These are phyloP conservation scores for Pseudopyricularia cyperi DNA, from an alignment of 2,329 filamentous ascomycete species.

Conservation along the genomic window DNA sequence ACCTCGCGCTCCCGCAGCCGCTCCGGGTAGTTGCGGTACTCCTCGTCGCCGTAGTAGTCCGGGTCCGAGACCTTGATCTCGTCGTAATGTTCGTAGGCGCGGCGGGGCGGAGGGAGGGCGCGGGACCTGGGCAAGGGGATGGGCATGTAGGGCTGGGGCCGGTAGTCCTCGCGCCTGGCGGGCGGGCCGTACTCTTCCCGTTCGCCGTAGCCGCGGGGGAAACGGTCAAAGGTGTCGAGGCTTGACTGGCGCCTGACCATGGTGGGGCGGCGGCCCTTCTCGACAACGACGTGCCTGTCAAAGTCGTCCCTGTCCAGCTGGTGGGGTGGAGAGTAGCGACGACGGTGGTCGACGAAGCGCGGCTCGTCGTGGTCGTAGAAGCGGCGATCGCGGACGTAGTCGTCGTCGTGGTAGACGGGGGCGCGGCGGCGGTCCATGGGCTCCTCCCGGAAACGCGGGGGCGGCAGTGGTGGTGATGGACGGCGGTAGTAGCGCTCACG, in stretches of 20 bases:
- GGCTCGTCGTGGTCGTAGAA: slow-evolving; percentile 40
- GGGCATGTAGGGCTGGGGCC: slow-evolving; percentile 38
- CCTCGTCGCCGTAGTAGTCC: slow-evolving; percentile 58
- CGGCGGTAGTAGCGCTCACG: slow-evolving; percentile 18
- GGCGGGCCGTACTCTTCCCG: slow-evolving; percentile 52
- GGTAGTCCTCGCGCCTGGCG: slow-evolving; percentile 31
- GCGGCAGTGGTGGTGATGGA: slow-evolving; percentile 15
- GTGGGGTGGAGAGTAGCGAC: slow-evolving; percentile 19
- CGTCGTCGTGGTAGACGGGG: slow-evolving; percentile 33
- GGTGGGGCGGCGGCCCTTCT: slow-evolving; percentile 40
- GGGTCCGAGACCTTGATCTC: slow-evolving; percentile 56
- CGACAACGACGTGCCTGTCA: slow-evolving; percentile 42
- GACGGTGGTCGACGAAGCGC: slow-evolving; percentile 20
- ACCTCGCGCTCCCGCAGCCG: slow-evolving; percentile 49
- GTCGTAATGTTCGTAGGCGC: slow-evolving; percentile 45
- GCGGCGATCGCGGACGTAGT: slow-evolving; percentile 31
- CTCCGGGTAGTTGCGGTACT: slow-evolving; percentile 50
- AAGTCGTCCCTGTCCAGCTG: slow-evolving; percentile 28
- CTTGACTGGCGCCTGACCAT: slow-evolving; percentile 75
- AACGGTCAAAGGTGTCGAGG: slow-evolving; percentile 78
- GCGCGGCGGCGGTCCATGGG: slow-evolving; percentile 26
- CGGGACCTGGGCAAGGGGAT: slow-evolving; percentile 56
- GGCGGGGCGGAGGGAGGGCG: slow-evolving; percentile 44
- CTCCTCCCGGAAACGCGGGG: slow-evolving; percentile 28
- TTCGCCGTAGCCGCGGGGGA: slow-evolving; percentile 41